These are phyloP conservation scores for Jasminum sambac DNA, from an alignment of 257 asterid species.

Conservation along the genomic window DNA sequence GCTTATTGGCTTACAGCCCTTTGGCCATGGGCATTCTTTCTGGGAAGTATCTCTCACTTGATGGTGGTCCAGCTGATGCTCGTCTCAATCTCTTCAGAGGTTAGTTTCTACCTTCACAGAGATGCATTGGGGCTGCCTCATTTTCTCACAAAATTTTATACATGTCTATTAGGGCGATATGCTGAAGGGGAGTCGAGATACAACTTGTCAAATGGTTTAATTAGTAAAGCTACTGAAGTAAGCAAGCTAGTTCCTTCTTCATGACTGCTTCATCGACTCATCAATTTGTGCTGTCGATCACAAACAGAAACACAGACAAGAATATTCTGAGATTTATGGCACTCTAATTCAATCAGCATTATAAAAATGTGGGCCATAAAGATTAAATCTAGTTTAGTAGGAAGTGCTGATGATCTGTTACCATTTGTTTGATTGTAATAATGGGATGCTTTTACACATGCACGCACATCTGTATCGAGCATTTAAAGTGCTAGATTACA, in stretches of 20 bases:
- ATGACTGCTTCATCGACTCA: slow-evolving; percentile 5
- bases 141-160: slow-evolving; percentile 16
- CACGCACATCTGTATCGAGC: background rate
- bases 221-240: slow-evolving; percentile 60
- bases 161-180: slow-evolving; percentile 58
- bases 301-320: background rate
- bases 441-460: background rate
- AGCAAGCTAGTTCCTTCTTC: slow-evolving; percentile 37
- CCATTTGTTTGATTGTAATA: background rate
- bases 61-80: slow-evolving; percentile 59
- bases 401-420: background rate
- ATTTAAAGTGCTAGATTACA: slow-evolving; percentile 11
- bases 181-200: slow-evolving; percentile 94
- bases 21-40: slow-evolving; percentile 95
- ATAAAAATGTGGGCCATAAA: slow-evolving; percentile 8
- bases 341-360: slow-evolving; percentile 6
- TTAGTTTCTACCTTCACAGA: slow-evolving; percentile 28
- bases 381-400: background rate
- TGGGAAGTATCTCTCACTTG: slow-evolving; percentile 69
- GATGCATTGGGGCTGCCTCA: background rate
- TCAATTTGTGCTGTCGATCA: slow-evolving; percentile 5
- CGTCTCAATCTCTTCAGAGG: slow-evolving; percentile 81
- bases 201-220: slow-evolving; percentile 49
- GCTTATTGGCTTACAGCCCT: slow-evolving; percentile 86
- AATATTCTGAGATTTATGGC: background rate